Conservation (phyloP, 2,329 filamentous ascomycete genomes). For the Cadophora sp. region DNA sequence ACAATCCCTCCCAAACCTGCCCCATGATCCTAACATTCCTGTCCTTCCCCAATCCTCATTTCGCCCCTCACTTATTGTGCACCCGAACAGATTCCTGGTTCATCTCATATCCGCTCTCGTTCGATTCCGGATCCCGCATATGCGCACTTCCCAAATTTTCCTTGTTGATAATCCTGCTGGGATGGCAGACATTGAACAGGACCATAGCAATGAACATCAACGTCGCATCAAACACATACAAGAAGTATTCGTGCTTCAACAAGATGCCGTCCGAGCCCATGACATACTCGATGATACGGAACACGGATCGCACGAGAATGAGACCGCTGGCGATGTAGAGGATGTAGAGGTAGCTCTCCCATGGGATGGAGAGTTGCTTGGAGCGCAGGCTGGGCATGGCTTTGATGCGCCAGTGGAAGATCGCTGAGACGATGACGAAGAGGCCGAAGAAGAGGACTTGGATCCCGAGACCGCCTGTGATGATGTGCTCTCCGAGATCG, state of each 20-base stretch:
- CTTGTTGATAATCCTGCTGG: constrained; percentile 31
- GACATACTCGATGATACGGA: constrained; percentile 54
- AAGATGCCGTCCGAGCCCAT: constrained; percentile 52
- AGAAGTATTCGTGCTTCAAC: constrained; percentile 50
- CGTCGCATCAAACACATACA: constrained; percentile 52
- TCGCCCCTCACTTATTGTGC: no score
- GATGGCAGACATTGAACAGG: constrained; percentile 47
- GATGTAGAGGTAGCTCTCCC: constrained; percentile 48
- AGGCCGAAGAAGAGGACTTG: constrained; percentile 59
- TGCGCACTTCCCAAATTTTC: background rate
- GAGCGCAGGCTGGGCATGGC: constrained; percentile 44
- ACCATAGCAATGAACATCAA: constrained; percentile 50
- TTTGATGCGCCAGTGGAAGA: constrained; percentile 51
- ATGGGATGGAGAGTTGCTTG: constrained; percentile 27
- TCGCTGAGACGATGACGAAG: constrained; percentile 52
- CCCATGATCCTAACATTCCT: no score
- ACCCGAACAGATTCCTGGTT: background rate
- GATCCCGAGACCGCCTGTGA: constrained; percentile 55
- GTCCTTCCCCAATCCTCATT: no score
- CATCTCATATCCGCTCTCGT: constrained; percentile 17
- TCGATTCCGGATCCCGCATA: constrained; percentile 15
- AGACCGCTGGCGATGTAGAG: constrained; percentile 51
- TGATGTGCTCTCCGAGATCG: constrained; percentile 49
- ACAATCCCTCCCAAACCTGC: no score
- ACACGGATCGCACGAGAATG: constrained; percentile 54